A percentile compares a stretch with the other conserved stretches of the same genome.
phyloP scores from a whole-genome alignment of 2,329 filamentous ascomycete species.

The Gyromitra esculenta region DNA sequence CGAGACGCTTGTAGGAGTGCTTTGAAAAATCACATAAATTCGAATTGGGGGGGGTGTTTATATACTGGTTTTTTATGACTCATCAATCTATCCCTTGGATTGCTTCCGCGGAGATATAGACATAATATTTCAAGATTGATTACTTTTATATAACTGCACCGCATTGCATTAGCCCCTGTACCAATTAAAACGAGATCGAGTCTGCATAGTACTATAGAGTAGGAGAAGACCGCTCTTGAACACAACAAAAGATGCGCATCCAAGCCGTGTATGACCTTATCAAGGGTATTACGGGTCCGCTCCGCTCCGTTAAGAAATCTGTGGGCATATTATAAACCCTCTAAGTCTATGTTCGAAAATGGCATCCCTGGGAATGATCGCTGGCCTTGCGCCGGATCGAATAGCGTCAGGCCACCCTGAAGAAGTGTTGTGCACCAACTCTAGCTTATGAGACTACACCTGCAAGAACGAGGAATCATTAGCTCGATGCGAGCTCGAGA shows the following conservation, averaged over 20 bases:
- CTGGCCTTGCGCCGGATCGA: neutral
- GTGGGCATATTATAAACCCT: neutral
- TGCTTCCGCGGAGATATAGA: neutral
- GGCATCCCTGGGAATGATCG: too few species aligned
- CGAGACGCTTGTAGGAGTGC: neutral
- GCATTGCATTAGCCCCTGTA: neutral
- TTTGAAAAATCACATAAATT: neutral
- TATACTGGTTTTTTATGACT: neutral
- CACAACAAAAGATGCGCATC: neutral
- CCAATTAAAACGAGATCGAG: neutral
- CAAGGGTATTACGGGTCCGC: neutral
- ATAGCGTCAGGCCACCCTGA: neutral
- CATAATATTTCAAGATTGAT: neutral
- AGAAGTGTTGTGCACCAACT: neutral
- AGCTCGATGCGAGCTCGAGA: neutral
- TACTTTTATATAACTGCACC: neutral
- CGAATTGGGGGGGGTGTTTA: neutral
- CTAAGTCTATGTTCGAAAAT: neutral
- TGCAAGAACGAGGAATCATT: neutral
- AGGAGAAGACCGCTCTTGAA: neutral
- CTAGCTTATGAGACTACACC: neutral
- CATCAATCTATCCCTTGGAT: neutral
- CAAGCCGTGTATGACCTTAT: neutral
- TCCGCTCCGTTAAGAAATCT: neutral
- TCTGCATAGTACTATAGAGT: neutral